Conservation (phyloP, 192 early-diverging fungal species). For the Rhizophagus prolifer region DNA sequence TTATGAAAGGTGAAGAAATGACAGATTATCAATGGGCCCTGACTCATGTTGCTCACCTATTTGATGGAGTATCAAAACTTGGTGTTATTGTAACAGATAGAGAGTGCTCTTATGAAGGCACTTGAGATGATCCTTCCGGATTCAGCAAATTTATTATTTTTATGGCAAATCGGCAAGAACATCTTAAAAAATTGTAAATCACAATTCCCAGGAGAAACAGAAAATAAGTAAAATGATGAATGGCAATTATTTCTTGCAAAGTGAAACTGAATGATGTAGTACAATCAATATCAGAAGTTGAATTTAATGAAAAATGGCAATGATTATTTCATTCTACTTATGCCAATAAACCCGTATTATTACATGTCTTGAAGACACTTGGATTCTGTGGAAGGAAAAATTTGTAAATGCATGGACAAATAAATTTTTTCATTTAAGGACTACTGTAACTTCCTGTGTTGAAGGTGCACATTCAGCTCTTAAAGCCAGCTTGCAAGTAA, state of each 20-base stretch:
- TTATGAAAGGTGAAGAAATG: too few species aligned
- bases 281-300: not conserved
- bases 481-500: too few species aligned
- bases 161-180: not conserved
- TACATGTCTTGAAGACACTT: too few species aligned
- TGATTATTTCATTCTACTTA: not conserved
- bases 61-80: not conserved
- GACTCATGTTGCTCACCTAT: too few species aligned
- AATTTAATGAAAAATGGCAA: conserved; percentile 6
- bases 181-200: not conserved
- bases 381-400: not conserved
- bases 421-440: too few species aligned
- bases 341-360: not conserved
- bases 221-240: not conserved
- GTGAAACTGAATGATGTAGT: not conserved
- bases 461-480: too few species aligned
- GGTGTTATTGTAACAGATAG: not conserved
- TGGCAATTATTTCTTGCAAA: not conserved
- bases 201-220: not conserved
- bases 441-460: too few species aligned
- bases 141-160: conserved; percentile 10
- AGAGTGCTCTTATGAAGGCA: not conserved
- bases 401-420: not conserved
- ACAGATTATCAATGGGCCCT: too few species aligned
- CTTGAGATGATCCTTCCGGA: not conserved